phyloP scores from a whole-genome alignment of 805 yeast genomes.

The Pichia paraexigua region DNA sequence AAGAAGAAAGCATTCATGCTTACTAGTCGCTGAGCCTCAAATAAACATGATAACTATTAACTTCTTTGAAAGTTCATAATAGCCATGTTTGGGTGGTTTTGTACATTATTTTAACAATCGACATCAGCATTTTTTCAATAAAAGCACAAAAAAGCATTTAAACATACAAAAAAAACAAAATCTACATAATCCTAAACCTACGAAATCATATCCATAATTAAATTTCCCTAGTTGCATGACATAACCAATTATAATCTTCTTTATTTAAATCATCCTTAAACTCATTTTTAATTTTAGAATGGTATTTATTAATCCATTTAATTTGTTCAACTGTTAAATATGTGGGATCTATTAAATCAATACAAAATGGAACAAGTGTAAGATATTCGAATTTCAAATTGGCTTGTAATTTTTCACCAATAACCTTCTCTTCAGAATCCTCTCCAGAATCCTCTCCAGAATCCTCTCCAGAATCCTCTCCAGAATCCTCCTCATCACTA shows the following conservation, averaged over 20 bases:
- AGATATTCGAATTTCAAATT: conserved; percentile 66
- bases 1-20: too few species aligned
- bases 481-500: conserved; percentile 31
- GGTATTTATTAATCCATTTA: conserved; percentile 62
- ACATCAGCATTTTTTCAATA: too few species aligned
- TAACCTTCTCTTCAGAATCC: conserved; percentile 28
- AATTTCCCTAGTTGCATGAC: conserved; percentile 43
- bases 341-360: conserved; percentile 54
- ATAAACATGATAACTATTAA: too few species aligned
- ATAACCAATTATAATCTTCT: conserved; percentile 63
- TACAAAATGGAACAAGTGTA: conserved; percentile 81
- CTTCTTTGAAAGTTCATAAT: too few species aligned
- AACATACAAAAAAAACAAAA: too few species aligned
- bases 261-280: conserved; percentile 48
- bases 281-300: conserved; percentile 45
- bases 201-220: neutral
- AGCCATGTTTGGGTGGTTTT: too few species aligned
- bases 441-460: conserved; percentile 13
- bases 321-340: conserved; percentile 56
- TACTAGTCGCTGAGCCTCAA: too few species aligned
- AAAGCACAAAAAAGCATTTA: too few species aligned
- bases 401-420: neutral
- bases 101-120: too few species aligned
- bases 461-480: conserved; percentile 25
- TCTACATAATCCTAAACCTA: too few species aligned